Conservation (phyloP, 2,329 filamentous ascomycete species). For the Phialophora chinensis region DNA sequence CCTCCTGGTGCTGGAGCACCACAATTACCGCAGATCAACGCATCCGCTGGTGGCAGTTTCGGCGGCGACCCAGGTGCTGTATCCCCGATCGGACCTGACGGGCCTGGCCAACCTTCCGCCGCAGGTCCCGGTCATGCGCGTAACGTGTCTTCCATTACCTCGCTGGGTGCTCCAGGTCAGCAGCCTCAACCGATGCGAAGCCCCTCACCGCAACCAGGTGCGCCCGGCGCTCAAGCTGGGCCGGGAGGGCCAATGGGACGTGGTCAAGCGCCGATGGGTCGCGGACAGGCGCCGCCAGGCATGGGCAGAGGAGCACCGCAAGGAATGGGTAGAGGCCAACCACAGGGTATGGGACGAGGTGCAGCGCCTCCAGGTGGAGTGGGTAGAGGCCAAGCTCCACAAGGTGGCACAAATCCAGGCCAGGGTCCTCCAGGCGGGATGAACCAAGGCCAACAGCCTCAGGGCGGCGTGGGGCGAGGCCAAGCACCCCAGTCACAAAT, state of each 20-base stretch:
- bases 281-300: conserved; percentile 7
- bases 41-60: conserved; percentile 15
- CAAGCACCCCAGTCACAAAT: background rate
- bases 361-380: background rate
- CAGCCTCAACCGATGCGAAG: conserved; percentile 11
- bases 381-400: background rate
- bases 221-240: conserved; percentile 3
- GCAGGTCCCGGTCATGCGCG: background rate
- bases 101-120: background rate
- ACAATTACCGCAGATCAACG: conserved; percentile 27
- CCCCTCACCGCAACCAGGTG: conserved; percentile 1
- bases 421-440: background rate
- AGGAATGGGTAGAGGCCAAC: conserved; percentile 8
- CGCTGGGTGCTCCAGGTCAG: conserved; percentile 7
- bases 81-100: background rate
- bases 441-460: conserved; percentile 8
- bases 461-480: conserved; percentile 5
- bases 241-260: background rate
- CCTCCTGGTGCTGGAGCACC: conserved; percentile 25
- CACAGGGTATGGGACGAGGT: conserved; percentile 14
- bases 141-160: conserved; percentile 12
- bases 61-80: conserved; percentile 17
- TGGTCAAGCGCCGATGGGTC: background rate
- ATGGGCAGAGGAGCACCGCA: conserved; percentile 10
- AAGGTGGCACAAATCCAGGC: background rate